These are phyloP conservation scores for Chaetomium globosum DNA, from an alignment of 2,329 filamentous ascomycete genomes.

Conservation along the genomic window DNA sequence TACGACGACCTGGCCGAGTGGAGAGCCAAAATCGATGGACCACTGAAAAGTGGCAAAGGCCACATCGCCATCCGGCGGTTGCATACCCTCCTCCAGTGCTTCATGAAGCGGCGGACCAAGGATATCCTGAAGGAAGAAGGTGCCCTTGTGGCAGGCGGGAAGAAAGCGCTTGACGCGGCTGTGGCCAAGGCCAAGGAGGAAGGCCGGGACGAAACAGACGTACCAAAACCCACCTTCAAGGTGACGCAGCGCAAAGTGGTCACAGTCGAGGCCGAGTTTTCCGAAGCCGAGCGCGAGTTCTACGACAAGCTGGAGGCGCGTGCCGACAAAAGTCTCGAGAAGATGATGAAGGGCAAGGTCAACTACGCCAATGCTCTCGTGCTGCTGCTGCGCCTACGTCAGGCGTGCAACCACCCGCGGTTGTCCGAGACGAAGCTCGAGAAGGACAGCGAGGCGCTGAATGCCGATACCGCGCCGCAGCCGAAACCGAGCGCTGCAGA, in stretches of 20 bases:
- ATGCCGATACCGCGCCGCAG: conserved; percentile 60
- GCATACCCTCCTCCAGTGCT: conserved; percentile 82
- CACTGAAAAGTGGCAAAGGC: conserved; percentile 87
- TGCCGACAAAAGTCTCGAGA: conserved; percentile 81
- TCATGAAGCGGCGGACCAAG: conserved; percentile 99
- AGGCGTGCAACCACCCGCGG: conserved; percentile 92
- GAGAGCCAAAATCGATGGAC: conserved; percentile 87
- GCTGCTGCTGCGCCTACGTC: conserved; percentile 82
- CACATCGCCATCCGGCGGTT: conserved; percentile 85
- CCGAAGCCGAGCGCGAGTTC: conserved; percentile 77
- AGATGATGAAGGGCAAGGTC: conserved; percentile 80
- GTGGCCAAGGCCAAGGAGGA: conserved; percentile 50
- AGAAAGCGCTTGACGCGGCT: conserved; percentile 51
- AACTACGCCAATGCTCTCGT: conserved; percentile 95
- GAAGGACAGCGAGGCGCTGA: conserved; percentile 83
- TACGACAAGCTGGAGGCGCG: conserved; percentile 82
- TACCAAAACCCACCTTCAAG: conserved; percentile 71
- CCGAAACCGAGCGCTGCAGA: conserved; percentile 56
- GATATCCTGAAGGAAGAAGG: conserved; percentile 90
- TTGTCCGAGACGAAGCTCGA: conserved; percentile 82
- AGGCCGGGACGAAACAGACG: conserved; percentile 46
- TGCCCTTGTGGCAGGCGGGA: conserved; percentile 75
- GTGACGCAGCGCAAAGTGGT: conserved; percentile 90
- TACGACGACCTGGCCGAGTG: conserved; percentile 84
- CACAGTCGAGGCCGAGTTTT: conserved; percentile 75